A percentile compares a stretch with the other conserved stretches of the same genome.
Evolutionary conservation across 2,329 filamentous ascomycete genomes (phyloP).

Genomic region (Fusarium beomiforme): DNA sequence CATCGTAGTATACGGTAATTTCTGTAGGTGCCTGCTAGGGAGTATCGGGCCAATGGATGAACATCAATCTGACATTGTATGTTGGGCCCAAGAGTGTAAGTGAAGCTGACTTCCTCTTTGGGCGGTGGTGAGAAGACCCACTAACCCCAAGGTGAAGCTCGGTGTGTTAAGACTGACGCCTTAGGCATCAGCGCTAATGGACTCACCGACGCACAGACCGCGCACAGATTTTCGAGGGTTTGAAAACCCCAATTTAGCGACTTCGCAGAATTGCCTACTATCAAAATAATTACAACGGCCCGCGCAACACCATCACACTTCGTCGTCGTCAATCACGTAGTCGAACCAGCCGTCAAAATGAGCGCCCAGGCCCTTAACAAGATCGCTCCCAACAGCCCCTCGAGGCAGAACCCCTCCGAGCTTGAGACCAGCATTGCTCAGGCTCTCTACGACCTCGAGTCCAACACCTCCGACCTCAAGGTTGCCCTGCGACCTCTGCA

Average conservation of each 20-base stretch:
- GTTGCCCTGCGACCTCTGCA: slow-evolving; percentile 95
- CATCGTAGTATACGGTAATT: not conserved
- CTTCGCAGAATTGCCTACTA: slow-evolving; percentile 31
- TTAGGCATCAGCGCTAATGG: slow-evolving; percentile 20
- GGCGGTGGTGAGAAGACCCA: not conserved
- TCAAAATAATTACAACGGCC: slow-evolving; percentile 46
- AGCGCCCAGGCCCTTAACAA: slow-evolving; percentile 86
- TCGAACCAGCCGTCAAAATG: slow-evolving; percentile 65
- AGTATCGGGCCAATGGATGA: slow-evolving; percentile 40
- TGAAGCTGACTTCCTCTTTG: not conserved
- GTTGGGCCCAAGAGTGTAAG: not conserved
- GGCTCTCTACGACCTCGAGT: slow-evolving; percentile 99
- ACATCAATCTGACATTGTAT: too few species aligned
- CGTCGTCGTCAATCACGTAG: slow-evolving; percentile 46
- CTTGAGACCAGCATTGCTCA: slow-evolving; percentile 96
- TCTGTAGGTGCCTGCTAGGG: not conserved
- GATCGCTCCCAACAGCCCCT: slow-evolving; percentile 97
- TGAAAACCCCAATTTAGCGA: slow-evolving; percentile 56
- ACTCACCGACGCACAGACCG: slow-evolving; percentile 28
- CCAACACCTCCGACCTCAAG: slow-evolving; percentile 98
- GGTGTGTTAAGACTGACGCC: not conserved
- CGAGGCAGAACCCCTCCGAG: slow-evolving; percentile 95
- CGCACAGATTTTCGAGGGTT: slow-evolving; percentile 44
- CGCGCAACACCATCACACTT: slow-evolving; percentile 39
- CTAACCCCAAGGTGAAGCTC: not conserved